phyloP scores from a whole-genome alignment of 2,329 filamentous ascomycete species.

The Geosmithia putterillii region DNA sequence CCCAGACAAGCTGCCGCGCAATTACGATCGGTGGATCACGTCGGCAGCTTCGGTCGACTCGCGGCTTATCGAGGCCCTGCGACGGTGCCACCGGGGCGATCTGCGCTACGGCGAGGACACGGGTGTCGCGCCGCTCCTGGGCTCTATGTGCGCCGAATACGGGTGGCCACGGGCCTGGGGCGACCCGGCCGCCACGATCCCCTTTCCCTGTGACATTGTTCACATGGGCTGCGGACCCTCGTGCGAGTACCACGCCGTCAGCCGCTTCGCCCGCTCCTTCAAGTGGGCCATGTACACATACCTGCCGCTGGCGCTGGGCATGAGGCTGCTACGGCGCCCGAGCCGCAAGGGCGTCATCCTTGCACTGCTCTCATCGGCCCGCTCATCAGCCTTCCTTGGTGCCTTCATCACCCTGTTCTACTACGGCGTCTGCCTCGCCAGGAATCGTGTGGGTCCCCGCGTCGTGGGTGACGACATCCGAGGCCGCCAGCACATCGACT shows the following conservation, averaged over 20 bases:
- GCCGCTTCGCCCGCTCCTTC: slow-evolving; percentile 58
- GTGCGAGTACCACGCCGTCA: slow-evolving; percentile 62
- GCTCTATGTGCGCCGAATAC: slow-evolving; percentile 62
- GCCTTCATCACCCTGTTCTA: slow-evolving; percentile 71
- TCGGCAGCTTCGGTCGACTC: slow-evolving; percentile 63
- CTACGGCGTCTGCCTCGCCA: slow-evolving; percentile 69
- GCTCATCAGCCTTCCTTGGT: slow-evolving; percentile 68
- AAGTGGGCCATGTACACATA: slow-evolving; percentile 66
- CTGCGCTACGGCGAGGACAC: slow-evolving; percentile 65
- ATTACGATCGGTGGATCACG: slow-evolving; percentile 74
- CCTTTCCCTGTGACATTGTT: slow-evolving; percentile 73
- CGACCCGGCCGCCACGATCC: slow-evolving; percentile 55
- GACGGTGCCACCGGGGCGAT: slow-evolving; percentile 47
- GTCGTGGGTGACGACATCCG: slow-evolving; percentile 42
- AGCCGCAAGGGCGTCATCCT: slow-evolving; percentile 31
- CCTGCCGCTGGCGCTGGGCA: slow-evolving; percentile 58
- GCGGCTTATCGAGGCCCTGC: slow-evolving; percentile 63
- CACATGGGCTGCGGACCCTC: slow-evolving; percentile 66
- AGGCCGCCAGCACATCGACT: slow-evolving; percentile 39
- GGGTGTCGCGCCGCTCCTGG: slow-evolving; percentile 54
- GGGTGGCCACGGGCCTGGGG: slow-evolving; percentile 57
- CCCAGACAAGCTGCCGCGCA: slow-evolving; percentile 55
- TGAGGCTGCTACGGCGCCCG: slow-evolving; percentile 41
- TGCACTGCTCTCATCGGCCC: slow-evolving; percentile 47
- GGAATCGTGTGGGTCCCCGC: slow-evolving; percentile 60